phyloP scores from a whole-genome alignment of 1,139 yeast genomes.

The Waltiozyma sp. region DNA sequence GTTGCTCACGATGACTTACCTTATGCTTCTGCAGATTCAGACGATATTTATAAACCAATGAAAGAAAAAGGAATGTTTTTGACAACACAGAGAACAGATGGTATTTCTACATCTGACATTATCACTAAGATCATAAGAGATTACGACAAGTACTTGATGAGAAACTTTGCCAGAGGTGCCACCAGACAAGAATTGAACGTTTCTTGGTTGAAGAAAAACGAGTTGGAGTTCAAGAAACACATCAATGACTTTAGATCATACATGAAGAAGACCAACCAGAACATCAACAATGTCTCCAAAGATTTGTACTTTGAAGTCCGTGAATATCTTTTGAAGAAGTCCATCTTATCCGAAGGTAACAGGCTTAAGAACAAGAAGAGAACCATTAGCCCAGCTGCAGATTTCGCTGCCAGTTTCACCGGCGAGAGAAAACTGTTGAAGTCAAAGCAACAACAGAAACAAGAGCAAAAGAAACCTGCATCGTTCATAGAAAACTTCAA shows the following conservation, averaged over 20 bases:
- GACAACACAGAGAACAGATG: conserved; percentile 93
- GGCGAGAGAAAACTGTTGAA: conserved; percentile 9
- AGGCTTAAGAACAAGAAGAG: conserved; percentile 2
- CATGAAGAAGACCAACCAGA: conserved; percentile 64
- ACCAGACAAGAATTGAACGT: conserved; percentile 93
- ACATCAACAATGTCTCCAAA: conserved; percentile 63
- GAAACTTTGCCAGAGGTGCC: conserved; percentile 96
- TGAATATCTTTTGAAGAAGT: conserved; percentile 50
- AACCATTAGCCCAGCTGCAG: conserved; percentile 36
- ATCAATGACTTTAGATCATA: conserved; percentile 77
- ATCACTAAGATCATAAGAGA: conserved; percentile 91
- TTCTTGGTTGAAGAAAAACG: conserved; percentile 94
- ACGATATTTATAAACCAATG: conserved; percentile 87
- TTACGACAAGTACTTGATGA: conserved; percentile 91
- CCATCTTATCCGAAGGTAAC: conserved; percentile 19
- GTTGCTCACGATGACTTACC: conserved; percentile 98
- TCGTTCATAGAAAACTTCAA: conserved; percentile 52
- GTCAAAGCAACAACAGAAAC: background rate
- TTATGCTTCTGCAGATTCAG: conserved; percentile 76
- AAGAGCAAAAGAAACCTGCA: conserved; percentile 24
- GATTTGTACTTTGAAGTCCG: conserved; percentile 78
- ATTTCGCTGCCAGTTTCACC: conserved; percentile 45
- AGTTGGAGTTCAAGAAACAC: conserved; percentile 84
- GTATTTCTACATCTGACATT: conserved; percentile 90
- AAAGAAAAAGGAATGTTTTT: conserved; percentile 85